Conservation (phyloP, 768 basidiomycete genomes). For the Exidia glandulosa region DNA sequence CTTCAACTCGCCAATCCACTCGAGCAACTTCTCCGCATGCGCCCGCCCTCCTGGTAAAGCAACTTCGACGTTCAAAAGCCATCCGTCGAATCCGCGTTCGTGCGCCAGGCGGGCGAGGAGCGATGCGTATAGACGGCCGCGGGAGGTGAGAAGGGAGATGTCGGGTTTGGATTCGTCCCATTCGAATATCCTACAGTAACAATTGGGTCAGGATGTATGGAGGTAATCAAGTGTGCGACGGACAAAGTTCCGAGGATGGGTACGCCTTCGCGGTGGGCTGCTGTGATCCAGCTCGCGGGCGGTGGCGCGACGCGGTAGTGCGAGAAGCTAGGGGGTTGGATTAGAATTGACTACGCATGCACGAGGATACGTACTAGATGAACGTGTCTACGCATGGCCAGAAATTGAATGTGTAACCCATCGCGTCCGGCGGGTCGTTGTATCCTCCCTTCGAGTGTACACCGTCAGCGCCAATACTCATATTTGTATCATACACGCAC, state of each 20-base stretch:
- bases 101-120: slow-evolving; percentile 57
- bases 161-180: slow-evolving; percentile 14
- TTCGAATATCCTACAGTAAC: too few relatives aligned
- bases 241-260: slow-evolving; percentile 74
- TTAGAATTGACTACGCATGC: too few relatives aligned
- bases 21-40: slow-evolving; percentile 50
- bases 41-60: slow-evolving; percentile 34
- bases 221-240: too few relatives aligned
- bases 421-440: slow-evolving; percentile 45
- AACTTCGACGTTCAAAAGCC: slow-evolving; percentile 68
- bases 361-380: slow-evolving; percentile 54
- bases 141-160: slow-evolving; percentile 38
- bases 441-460: slow-evolving; percentile 54
- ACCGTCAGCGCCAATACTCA: not conserved
- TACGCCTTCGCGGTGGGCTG: slow-evolving; percentile 70
- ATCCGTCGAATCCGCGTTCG: slow-evolving; percentile 76
- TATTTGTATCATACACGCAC: slow-evolving; percentile 23
- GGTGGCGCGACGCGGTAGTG: slow-evolving; percentile 73
- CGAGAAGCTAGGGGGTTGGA: slow-evolving; percentile 58
- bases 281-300: slow-evolving; percentile 67
- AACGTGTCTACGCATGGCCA: slow-evolving; percentile 62
- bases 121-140: slow-evolving; percentile 30
- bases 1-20: slow-evolving; percentile 58
- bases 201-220: too few relatives aligned
- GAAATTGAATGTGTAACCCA: slow-evolving; percentile 73